phyloP scores from a whole-genome alignment of 345 rosid species.

The Toxicodendron radicans region DNA sequence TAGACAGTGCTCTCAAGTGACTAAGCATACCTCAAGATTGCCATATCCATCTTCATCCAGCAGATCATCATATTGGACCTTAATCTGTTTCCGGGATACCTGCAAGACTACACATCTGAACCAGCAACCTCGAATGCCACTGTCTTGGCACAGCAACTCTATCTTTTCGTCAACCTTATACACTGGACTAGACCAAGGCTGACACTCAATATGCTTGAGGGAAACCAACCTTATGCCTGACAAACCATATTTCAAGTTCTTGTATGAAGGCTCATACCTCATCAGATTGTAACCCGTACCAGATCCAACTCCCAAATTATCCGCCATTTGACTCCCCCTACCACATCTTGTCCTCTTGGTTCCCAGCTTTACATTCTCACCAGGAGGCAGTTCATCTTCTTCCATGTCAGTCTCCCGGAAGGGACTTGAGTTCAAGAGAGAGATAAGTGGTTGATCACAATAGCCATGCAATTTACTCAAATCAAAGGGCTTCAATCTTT shows the following conservation, averaged over 20 bases:
- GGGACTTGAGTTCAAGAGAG: conserved; percentile 57
- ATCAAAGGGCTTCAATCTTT: conserved; percentile 76
- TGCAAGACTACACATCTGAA: conserved; percentile 82
- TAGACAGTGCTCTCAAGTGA: conserved; percentile 3
- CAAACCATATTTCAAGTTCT: conserved; percentile 50
- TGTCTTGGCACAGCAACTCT: conserved; percentile 89
- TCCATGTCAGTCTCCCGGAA: conserved; percentile 46
- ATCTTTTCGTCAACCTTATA: conserved; percentile 68
- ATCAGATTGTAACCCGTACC: conserved; percentile 24
- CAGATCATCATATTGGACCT: conserved; percentile 83
- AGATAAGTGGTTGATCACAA: conserved; percentile 70
- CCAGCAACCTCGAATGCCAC: conserved; percentile 98
- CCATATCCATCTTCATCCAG: conserved; percentile 77
- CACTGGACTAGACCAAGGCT: conserved; percentile 33
- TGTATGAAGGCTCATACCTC: conserved; percentile 39
- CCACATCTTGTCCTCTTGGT: conserved; percentile 61
- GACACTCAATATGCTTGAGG: conserved; percentile 47
- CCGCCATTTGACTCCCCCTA: conserved; percentile 39
- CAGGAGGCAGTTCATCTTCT: conserved; percentile 54
- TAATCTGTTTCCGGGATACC: conserved; percentile 63
- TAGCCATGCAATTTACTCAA: conserved; percentile 87
- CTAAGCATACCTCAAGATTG: conserved; percentile 78
- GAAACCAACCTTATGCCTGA: conserved; percentile 52
- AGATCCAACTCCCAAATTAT: conserved; percentile 33
- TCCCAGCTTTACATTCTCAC: conserved; percentile 56